Conservation (phyloP, 345 rosid genomes). For the Mangifera indica region DNA sequence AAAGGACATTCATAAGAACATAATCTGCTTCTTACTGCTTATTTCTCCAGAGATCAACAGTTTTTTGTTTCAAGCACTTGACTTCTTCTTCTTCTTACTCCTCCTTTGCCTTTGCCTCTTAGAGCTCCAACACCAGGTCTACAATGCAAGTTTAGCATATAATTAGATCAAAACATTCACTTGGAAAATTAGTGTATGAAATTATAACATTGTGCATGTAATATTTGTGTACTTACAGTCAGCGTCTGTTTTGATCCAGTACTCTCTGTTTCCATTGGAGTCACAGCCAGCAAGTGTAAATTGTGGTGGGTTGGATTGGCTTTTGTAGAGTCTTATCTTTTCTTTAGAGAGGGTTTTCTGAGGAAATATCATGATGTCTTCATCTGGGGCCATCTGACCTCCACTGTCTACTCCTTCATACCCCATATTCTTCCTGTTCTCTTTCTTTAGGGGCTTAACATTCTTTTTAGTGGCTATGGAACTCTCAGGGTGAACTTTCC, state of each 20-base stretch:
- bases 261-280: conserved; percentile 64
- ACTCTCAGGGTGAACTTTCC: conserved; percentile 80
- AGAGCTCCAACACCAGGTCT: conserved; percentile 81
- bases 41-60: conserved; percentile 1
- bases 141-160: conserved; percentile 21
- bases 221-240: conserved; percentile 58
- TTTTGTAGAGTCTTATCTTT: conserved; percentile 38
- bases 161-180: conserved; percentile 10
- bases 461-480: conserved; percentile 37
- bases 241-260: conserved; percentile 82
- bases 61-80: neutral
- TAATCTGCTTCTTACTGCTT: conserved; percentile 1
- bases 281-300: conserved; percentile 39
- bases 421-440: conserved; percentile 35
- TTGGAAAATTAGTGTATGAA: neutral
- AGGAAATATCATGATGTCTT: conserved; percentile 45
- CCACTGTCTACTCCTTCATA: conserved; percentile 31
- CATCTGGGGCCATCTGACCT: conserved; percentile 37
- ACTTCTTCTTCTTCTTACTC: conserved; percentile 22
- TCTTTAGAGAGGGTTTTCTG: conserved; percentile 33
- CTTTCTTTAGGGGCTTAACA: conserved; percentile 36
- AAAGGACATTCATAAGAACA: conserved; percentile 20
- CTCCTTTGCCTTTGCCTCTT: conserved; percentile 20
- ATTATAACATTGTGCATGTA: neutral
- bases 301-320: conserved; percentile 51